Base-by-base conservation (phyloP, 2,329 filamentous ascomycete genomes). In the Xylogone sp. region DNA sequence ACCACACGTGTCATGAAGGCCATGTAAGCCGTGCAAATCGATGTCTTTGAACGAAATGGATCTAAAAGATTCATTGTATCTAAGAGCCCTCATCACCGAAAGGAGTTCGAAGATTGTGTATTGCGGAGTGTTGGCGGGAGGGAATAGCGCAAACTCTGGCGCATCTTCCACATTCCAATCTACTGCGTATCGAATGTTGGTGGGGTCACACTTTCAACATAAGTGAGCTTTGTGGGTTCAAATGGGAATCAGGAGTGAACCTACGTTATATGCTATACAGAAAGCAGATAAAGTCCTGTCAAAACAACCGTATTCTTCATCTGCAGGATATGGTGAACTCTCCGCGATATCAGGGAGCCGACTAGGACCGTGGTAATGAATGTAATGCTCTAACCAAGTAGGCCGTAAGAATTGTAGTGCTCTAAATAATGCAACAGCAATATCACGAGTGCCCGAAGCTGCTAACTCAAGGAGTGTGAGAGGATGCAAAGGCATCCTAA, bases 271-370 rank as follows among this genome's bases (percentile, higher is more conserved):
- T 19, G 83, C 84, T 42, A 85, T 75, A 62, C 84, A 88, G 62
- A 88, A 88, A 29, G 84, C 86, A 45, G 81, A 81, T 27, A 89
- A 67, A 1, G 85, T 88, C 29, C 84, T 75, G 58, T 88, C 83
- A 60, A 89, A 80, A 52, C 71, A 71, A 48, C 79, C 77, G 53
- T 84, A 70, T 52, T 87, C 84, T 49, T 81, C 76, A 43, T 79
- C 75, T 2, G 76, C 64, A 22, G 73, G 67, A 3, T 77, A 71
- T 1, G 73, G 69, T 39, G 34, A 39, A 24, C 59, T 55, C 48
- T 65, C 63, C 3, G 74, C 53, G 39, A 77, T 68, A 42, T 82
- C 75, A 16, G 80, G 73, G 13, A 84, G 67, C 43, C 75, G 72
- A 18, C 71, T 68, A 4, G 85, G 84, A 6, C 83, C 83, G 47